phyloP scores from a whole-genome alignment of 345 rosid genomes.

The Citrus sinensis region DVS_A1.0 CM039163.1:41043001-41043500 shows the following conservation, averaged over 20 bases:
- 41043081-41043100: neutral
- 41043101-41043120: neutral
- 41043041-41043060: no score
- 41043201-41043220: neutral
- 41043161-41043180: neutral
- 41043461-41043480: slow-evolving; percentile 46
- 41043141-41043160: neutral
- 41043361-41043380: slow-evolving; percentile 39
- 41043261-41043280: no score
- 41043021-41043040: no score
- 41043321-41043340: slow-evolving; percentile 67
- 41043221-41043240: neutral
- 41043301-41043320: neutral
- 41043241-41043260: no score
- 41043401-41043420: slow-evolving; percentile 4
- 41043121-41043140: no score
- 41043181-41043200: no score
- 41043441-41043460: slow-evolving; percentile 50
- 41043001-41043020: no score
- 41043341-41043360: slow-evolving; percentile 50
- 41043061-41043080: neutral
- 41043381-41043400: slow-evolving; percentile 34
- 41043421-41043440: slow-evolving; percentile 32
- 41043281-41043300: neutral
- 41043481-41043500: slow-evolving; percentile 9